phyloP scores from a whole-genome alignment of 148 eudicot genomes.

The Agrostemma githago region DNA sequence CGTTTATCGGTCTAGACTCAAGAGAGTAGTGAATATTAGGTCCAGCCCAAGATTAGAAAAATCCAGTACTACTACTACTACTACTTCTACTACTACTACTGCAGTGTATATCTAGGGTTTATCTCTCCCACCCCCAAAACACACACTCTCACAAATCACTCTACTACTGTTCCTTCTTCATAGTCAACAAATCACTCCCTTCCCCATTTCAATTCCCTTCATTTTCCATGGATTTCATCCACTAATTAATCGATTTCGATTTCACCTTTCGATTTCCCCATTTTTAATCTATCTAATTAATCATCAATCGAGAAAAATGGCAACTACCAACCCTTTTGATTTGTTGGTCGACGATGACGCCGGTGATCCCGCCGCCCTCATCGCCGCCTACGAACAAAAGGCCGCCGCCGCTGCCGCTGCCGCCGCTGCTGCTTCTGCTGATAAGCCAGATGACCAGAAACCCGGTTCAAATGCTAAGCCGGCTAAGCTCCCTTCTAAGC shows the following conservation, averaged over 20 bases:
- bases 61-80: neutral
- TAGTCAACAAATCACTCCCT: neutral
- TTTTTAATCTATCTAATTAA: neutral
- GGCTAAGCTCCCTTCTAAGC: slow-evolving; percentile 51
- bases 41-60: neutral
- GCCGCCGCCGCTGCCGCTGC: slow-evolving; percentile 19
- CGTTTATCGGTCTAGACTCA: too few species aligned
- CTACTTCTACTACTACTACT: too few species aligned
- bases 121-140: neutral
- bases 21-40: neutral
- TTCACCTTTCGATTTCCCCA: neutral
- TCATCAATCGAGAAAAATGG: slow-evolving; percentile 28
- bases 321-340: slow-evolving; percentile 51
- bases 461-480: slow-evolving; percentile 24
- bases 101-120: slow-evolving; percentile 10
- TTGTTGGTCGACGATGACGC: slow-evolving; percentile 51
- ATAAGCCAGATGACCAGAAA: too few species aligned
- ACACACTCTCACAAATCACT: neutral
- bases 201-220: neutral
- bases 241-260: neutral
- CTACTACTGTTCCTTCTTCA: neutral
- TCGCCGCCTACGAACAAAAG: slow-evolving; percentile 42
- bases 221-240: neutral
- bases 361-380: slow-evolving; percentile 42
- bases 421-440: slow-evolving; percentile 20